Conservation (phyloP, 2,329 filamentous ascomycete species). For the Bertia moriformis region DNA sequence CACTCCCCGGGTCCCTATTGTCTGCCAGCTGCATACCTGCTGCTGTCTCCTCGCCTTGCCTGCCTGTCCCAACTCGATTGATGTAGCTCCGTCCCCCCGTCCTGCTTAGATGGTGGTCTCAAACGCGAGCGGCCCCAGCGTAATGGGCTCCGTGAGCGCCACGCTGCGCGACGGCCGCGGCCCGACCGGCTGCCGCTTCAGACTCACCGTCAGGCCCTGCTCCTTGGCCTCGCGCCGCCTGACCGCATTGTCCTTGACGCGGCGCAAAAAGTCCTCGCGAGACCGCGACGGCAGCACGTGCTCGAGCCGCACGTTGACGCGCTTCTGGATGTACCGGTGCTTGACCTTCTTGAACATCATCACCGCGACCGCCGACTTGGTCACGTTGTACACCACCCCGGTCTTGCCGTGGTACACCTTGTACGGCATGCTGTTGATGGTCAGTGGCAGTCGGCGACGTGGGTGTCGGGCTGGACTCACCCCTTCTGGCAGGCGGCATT, state of each 20-base stretch:
- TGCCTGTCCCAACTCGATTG: too few relatives aligned
- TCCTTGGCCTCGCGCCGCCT: conserved; percentile 87
- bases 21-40: too few relatives aligned
- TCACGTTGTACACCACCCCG: conserved; percentile 96
- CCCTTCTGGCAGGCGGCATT: conserved; percentile 98
- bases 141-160: conserved; percentile 74
- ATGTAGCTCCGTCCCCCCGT: too few relatives aligned
- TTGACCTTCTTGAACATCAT: conserved; percentile 99
- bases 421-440: conserved; percentile 74
- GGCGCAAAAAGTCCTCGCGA: conserved; percentile 87
- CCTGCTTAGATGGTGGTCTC: conserved; percentile 97
- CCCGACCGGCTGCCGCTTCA: conserved; percentile 77
- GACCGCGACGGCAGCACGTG: conserved; percentile 90
- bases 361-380: conserved; percentile 92
- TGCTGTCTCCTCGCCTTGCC: too few relatives aligned
- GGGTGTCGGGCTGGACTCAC: conserved; percentile 35
- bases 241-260: conserved; percentile 90
- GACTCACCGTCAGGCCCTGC: conserved; percentile 70
- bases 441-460: not conserved
- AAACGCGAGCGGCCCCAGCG: conserved; percentile 80
- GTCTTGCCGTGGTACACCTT: conserved; percentile 99
- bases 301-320: conserved; percentile 97
- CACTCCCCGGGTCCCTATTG: too few relatives aligned
- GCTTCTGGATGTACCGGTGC: conserved; percentile 99
- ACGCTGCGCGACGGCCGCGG: conserved; percentile 73